Base-by-base conservation (phyloP, 169 alveolate genomes). In the Cryptosporidium canis region DNA sequence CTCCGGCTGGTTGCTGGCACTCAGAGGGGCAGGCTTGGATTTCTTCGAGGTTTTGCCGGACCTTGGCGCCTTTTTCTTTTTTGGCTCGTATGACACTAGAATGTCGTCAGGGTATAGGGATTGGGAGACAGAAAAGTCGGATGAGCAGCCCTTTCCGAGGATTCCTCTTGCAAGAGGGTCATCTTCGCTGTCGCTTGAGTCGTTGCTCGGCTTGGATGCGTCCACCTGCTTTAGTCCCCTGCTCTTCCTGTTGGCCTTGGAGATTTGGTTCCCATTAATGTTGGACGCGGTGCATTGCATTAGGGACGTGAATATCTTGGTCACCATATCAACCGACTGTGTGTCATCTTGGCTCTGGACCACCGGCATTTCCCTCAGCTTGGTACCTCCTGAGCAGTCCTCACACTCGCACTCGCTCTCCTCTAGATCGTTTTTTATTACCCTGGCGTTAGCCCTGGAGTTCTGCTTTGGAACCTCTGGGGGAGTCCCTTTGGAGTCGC, bases 61-160 rank as follows among this genome's bases (percentile, higher is more conserved):
- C 27, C 31, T 61, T 3, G 68, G 24, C 14, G 41, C 3, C 61
- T 55, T 39, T 48, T 43, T 58, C 8, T 16, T 61, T 44, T 18
- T 58, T 1, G 87, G 70, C 21, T 77, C 72, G 27, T 77, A 77
- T 53, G 87, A 58, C 12, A 77, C 87, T 33, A 77, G 72, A 6
- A 77, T 77, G 39, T 77, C 87, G 29, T 77, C 87, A 16, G 87
- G 87, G 43, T 77, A 77, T n/a, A 77, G 72, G 18, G 87, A 77
- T 58, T 53, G 87, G n/a, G 87, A 77, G 47, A 77, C 87, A 0
- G 87, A 58, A 16, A 77, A 58, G 27, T 77, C 72, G 21, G 77
- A 56, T 37, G 87, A 58, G 31, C 84, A 70, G 9, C 84, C 84
- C 53, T 70, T 70, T 14, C 84, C 39, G 12, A 70, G 67, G 12